Conservation (phyloP, 106 monocot genomes). For the Agapanthus africanus region DNA sequence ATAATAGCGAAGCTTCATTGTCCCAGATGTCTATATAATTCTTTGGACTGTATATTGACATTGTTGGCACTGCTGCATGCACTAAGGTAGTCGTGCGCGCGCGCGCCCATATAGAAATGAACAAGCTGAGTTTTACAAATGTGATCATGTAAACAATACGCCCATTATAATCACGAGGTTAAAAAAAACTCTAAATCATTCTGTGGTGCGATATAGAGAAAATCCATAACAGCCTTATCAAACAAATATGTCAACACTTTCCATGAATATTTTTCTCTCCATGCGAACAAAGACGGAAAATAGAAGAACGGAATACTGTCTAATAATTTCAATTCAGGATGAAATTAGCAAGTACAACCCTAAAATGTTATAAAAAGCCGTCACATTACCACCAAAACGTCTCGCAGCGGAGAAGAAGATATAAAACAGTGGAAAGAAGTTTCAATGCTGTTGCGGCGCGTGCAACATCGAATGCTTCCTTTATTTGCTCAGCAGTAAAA, state of each 20-base stretch:
- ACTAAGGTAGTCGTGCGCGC: slow-evolving; percentile 39
- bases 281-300: too few relatives aligned
- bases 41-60: slow-evolving; percentile 40
- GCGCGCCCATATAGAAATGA: too few relatives aligned
- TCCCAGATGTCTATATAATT: slow-evolving; percentile 43
- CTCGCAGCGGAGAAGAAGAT: slow-evolving; percentile 82
- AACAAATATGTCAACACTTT: too few relatives aligned
- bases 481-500: slow-evolving; percentile 66
- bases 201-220: neutral
- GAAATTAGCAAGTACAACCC: too few relatives aligned
- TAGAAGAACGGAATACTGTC: too few relatives aligned
- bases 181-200: neutral
- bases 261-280: too few relatives aligned
- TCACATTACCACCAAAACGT: slow-evolving; percentile 64
- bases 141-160: too few relatives aligned
- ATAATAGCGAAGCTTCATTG: slow-evolving; percentile 32
- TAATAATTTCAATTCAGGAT: too few relatives aligned
- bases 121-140: too few relatives aligned
- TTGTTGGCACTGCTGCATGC: slow-evolving; percentile 39
- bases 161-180: too few relatives aligned
- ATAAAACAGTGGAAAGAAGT: slow-evolving; percentile 85
- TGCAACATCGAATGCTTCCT: slow-evolving; percentile 91
- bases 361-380: too few relatives aligned
- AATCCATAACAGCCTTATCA: too few relatives aligned
- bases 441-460: slow-evolving; percentile 77